These are phyloP conservation scores for Boletus fagicola DNA, from an alignment of 768 basidiomycete genomes.

Conservation along the genomic window DNA sequence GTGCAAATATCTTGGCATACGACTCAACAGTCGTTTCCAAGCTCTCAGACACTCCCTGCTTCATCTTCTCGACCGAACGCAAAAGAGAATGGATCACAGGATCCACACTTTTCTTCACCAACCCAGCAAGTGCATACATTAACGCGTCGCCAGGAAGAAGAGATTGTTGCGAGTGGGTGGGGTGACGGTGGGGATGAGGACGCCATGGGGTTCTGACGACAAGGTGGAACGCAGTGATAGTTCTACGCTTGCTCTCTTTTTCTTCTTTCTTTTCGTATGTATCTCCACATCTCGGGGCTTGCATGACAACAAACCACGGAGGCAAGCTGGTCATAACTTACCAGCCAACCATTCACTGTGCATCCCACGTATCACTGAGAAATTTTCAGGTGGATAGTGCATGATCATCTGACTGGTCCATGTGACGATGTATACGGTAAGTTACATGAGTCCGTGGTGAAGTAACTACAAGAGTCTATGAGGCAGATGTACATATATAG, in stretches of 20 bases:
- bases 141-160: constrained; percentile 52
- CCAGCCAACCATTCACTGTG: constrained; percentile 7
- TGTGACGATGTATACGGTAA: background rate
- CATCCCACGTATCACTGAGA: background rate
- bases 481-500: background rate
- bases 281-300: constrained; percentile 11
- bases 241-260: constrained; percentile 1
- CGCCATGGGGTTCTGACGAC: constrained; percentile 63
- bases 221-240: background rate
- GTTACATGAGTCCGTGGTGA: constrained; percentile 7
- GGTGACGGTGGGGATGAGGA: constrained; percentile 64
- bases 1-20: constrained; percentile 70
- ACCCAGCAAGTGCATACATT: constrained; percentile 23
- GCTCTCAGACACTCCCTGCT: constrained; percentile 19
- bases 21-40: constrained; percentile 28
- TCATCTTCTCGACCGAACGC: constrained; percentile 21
- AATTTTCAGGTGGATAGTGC: background rate
- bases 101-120: constrained; percentile 24
- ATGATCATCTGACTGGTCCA: background rate
- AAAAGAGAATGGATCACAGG: constrained; percentile 25
- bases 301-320: constrained; percentile 12
- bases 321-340: constrained; percentile 10
- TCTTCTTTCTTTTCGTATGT: constrained; percentile 14
- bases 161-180: constrained; percentile 66
- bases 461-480: constrained; percentile 7